Evolutionary conservation across 495 filamentous ascomycete genomes (phyloP).

Genomic region (Acidiella bohemica): DNA sequence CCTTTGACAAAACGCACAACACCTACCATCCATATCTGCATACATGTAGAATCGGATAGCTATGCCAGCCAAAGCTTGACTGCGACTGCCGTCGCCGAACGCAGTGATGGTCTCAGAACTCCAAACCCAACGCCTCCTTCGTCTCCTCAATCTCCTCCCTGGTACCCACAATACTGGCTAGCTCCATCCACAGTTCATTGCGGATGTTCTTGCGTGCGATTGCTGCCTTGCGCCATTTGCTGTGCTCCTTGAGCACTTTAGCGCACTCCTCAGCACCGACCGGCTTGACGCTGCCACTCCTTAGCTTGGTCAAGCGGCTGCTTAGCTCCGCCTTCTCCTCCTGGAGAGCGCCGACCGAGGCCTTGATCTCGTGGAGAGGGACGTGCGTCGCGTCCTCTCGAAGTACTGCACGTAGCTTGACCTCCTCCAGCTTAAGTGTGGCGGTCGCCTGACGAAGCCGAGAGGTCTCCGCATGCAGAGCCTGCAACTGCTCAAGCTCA

Average conservation of each 20-base stretch:
- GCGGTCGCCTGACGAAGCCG: slow-evolving; percentile 38
- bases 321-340: slow-evolving; percentile 33
- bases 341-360: slow-evolving; percentile 35
- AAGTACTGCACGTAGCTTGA: slow-evolving; percentile 38
- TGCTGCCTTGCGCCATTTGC: slow-evolving; percentile 38
- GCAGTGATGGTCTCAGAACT: slow-evolving; percentile 7
- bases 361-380: slow-evolving; percentile 38
- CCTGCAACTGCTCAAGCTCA: slow-evolving; percentile 34
- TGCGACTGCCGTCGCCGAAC: background rate
- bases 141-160: slow-evolving; percentile 17
- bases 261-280: slow-evolving; percentile 37
- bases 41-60: no score
- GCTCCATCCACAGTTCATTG: slow-evolving; percentile 25
- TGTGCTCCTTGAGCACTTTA: slow-evolving; percentile 37
- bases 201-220: slow-evolving; percentile 35
- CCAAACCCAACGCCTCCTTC: slow-evolving; percentile 17
- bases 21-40: no score
- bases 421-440: slow-evolving; percentile 37
- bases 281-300: slow-evolving; percentile 29
- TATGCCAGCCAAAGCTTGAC: background rate
- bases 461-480: slow-evolving; percentile 39
- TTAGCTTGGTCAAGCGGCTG: slow-evolving; percentile 31
- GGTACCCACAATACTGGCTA: slow-evolving; percentile 21
- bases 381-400: slow-evolving; percentile 36
- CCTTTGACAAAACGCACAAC: no score